Evolutionary conservation across 2,329 filamentous ascomycete species (phyloP).

Genomic region (Ophiostoma quercus): DNA sequence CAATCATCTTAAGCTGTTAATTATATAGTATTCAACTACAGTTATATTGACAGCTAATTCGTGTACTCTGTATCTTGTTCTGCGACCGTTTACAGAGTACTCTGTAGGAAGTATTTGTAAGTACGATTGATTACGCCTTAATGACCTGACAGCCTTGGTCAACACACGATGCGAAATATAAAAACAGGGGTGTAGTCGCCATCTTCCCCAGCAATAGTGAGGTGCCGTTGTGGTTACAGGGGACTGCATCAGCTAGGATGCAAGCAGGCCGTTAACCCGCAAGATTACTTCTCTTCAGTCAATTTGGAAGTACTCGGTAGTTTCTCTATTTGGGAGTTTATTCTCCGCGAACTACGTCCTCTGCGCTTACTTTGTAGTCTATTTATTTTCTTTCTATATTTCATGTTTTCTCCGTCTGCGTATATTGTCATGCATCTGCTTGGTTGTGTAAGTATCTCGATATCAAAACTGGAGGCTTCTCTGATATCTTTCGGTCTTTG

Average conservation of each 20-base stretch:
- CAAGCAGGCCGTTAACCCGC: not conserved
- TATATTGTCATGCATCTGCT: not conserved
- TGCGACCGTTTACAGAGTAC: too few relatives aligned
- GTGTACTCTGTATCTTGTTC: too few relatives aligned
- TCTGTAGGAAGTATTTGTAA: too few relatives aligned
- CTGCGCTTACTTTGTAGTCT: not conserved
- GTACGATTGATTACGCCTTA: too few relatives aligned
- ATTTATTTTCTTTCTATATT: not conserved
- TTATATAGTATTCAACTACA: too few relatives aligned
- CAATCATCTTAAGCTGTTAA: too few relatives aligned
- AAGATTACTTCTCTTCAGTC: too few relatives aligned
- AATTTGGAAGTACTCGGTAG: too few relatives aligned
- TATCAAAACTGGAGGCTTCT: not conserved
- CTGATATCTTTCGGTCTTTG: not conserved
- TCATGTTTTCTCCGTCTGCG: not conserved
- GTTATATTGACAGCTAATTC: too few relatives aligned
- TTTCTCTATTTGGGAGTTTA: not conserved
- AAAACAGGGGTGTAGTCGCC: not conserved
- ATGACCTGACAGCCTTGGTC: not conserved
- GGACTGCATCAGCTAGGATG: not conserved
- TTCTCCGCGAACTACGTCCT: not conserved
- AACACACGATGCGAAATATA: not conserved
- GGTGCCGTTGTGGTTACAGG: not conserved
- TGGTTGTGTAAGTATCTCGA: not conserved
- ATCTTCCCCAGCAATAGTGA: not conserved